These are phyloP conservation scores for Daldinia vernicosa DNA, from an alignment of 495 filamentous ascomycete genomes.

Conservation along the genomic window DNA sequence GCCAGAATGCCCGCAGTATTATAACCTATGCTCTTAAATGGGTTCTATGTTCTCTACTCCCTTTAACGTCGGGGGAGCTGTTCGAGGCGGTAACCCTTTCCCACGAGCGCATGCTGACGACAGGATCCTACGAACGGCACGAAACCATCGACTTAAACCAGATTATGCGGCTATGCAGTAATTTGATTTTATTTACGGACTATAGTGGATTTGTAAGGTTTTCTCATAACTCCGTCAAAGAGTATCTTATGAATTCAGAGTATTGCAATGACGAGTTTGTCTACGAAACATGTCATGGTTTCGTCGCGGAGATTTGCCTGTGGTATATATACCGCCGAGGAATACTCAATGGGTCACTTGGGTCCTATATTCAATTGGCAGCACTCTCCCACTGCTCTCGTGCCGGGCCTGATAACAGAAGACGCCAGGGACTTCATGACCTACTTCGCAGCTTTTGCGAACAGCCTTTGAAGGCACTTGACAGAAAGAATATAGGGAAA, in stretches of 20 bases:
- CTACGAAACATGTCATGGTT: not conserved
- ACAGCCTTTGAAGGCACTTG: not conserved
- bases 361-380: not conserved
- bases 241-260: not conserved
- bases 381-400: not conserved
- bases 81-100: not conserved
- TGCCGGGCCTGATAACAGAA: not conserved
- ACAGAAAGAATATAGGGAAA: too few species aligned
- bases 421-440: not conserved
- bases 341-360: not conserved
- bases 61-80: not conserved
- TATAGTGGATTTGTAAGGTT: not conserved
- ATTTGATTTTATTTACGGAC: not conserved
- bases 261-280: not conserved
- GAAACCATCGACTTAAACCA: not conserved
- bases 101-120: not conserved
- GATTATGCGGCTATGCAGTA: not conserved
- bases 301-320: not conserved
- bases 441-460: not conserved
- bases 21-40: not conserved
- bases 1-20: not conserved
- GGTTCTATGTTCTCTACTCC: not conserved
- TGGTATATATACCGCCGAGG: not conserved
- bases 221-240: slow-evolving; percentile 9
- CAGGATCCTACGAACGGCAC: not conserved